Percentiles rank a stretch among this genome's conserved stretches.
Evolutionary conservation across 2,329 filamentous ascomycete genomes (phyloP).

Genomic region (Cercospora janseana): DNA sequence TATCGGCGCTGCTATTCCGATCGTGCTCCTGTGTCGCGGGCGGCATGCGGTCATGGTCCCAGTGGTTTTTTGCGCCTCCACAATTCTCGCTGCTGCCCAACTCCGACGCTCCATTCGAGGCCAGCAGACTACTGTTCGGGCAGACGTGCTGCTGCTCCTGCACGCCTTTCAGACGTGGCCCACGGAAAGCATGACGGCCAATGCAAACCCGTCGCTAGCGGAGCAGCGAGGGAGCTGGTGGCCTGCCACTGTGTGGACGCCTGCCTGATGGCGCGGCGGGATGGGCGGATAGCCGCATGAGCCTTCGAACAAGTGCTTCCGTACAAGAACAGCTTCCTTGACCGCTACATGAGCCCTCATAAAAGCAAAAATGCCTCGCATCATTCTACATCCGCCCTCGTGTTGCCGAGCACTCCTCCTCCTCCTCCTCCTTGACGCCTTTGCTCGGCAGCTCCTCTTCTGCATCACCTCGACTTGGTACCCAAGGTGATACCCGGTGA

Average conservation of each 20-base stretch:
- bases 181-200: constrained; percentile 7
- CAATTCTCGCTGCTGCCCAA: constrained; percentile 1
- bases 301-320: constrained; percentile 5
- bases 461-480: neutral
- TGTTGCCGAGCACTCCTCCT: neutral
- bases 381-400: neutral
- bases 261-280: constrained; percentile 2
- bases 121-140: constrained; percentile 12
- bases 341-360: neutral
- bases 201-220: constrained; percentile 9
- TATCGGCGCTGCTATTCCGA: neutral
- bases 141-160: constrained; percentile 13
- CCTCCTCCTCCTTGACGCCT: neutral
- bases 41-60: neutral
- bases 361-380: neutral
- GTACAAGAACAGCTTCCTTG: neutral
- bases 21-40: neutral
- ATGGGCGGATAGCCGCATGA: constrained; percentile 11
- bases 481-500: neutral
- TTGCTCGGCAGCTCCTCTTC: neutral
- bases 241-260: constrained; percentile 3
- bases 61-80: constrained; percentile 2
- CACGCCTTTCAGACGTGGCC: constrained; percentile 8
- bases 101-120: no score
- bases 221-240: neutral